These are phyloP conservation scores for Galium porrigens DNA, from an alignment of 305 asterid genomes.

Conservation along the genomic window DNA sequence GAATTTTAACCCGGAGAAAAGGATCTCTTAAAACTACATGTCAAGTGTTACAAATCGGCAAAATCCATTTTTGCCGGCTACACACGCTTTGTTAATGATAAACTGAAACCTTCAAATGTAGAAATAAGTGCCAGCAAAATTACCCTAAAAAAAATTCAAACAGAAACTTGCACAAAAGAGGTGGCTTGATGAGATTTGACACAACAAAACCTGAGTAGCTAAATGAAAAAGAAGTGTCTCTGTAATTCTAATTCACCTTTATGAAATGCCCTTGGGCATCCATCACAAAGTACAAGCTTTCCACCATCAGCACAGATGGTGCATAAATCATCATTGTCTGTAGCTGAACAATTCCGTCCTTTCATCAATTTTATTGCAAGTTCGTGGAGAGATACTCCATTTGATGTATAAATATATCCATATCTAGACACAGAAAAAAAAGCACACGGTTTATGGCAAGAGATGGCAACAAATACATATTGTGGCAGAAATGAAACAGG, in stretches of 20 bases:
- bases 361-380: constrained; percentile 60
- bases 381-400: constrained; percentile 95
- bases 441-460: constrained; percentile 8
- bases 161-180: constrained; percentile 5
- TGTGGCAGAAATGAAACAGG: constrained; percentile 11
- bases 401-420: constrained; percentile 83
- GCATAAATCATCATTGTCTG: constrained; percentile 83
- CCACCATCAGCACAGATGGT: constrained; percentile 98
- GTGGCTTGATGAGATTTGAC: neutral
- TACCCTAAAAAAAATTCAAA: neutral
- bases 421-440: constrained; percentile 45
- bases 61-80: neutral
- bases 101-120: neutral
- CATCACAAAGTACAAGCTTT: constrained; percentile 89
- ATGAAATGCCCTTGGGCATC: constrained; percentile 97
- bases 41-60: neutral
- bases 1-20: neutral
- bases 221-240: neutral
- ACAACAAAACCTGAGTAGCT: neutral
- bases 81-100: neutral
- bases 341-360: constrained; percentile 57
- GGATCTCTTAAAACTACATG: neutral
- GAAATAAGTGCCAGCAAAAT: neutral
- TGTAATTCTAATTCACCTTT: constrained; percentile 44
- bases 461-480: constrained; percentile 7